Evolutionary conservation across 495 filamentous ascomycete species (phyloP).

Genomic region (Penicillium argentinense): DNA sequence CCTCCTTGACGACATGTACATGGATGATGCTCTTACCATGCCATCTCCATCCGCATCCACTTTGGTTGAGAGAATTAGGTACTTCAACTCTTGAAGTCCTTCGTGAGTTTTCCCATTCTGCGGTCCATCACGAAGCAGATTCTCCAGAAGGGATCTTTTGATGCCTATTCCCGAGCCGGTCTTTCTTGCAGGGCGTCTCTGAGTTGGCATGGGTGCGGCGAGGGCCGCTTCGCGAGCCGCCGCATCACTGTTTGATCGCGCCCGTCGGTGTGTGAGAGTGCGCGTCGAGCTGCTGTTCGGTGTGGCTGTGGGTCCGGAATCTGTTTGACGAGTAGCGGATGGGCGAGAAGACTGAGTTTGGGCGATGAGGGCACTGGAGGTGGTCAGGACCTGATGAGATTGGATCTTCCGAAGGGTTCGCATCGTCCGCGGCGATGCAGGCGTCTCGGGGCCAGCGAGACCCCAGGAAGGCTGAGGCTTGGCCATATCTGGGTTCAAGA

Average conservation of each 20-base stretch:
- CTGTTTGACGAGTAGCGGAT: conserved; percentile 18
- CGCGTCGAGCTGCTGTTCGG: conserved; percentile 22
- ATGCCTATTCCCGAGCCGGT: conserved; percentile 56
- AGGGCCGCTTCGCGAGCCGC: conserved; percentile 40
- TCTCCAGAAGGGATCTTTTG: conserved; percentile 62
- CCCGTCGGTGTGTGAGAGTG: conserved; percentile 49
- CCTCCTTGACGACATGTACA: too few species aligned
- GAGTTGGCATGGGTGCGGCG: conserved; percentile 27
- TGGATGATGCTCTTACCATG: conserved; percentile 60
- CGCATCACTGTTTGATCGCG: conserved; percentile 75
- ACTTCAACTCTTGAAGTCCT: conserved; percentile 71
- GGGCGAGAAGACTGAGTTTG: conserved; percentile 42
- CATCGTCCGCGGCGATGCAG: conserved; percentile 48
- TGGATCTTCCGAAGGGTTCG: conserved; percentile 53
- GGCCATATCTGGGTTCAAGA: conserved; percentile 21
- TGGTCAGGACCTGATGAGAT: conserved; percentile 50
- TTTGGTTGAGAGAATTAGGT: conserved; percentile 74
- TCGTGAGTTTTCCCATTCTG: conserved; percentile 63
- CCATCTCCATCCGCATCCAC: conserved; percentile 83
- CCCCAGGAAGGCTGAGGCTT: conserved; percentile 24
- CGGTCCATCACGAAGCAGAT: conserved; percentile 68
- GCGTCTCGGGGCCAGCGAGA: conserved; percentile 36
- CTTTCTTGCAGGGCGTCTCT: conserved; percentile 52
- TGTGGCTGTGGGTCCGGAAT: conserved; percentile 20
- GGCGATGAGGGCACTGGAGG: conserved; percentile 27